Percentiles rank a stretch among this genome's conserved stretches.
phyloP scores from a whole-genome alignment of 2,329 filamentous ascomycete species.

The Dothideomycetes sp. region DNA sequence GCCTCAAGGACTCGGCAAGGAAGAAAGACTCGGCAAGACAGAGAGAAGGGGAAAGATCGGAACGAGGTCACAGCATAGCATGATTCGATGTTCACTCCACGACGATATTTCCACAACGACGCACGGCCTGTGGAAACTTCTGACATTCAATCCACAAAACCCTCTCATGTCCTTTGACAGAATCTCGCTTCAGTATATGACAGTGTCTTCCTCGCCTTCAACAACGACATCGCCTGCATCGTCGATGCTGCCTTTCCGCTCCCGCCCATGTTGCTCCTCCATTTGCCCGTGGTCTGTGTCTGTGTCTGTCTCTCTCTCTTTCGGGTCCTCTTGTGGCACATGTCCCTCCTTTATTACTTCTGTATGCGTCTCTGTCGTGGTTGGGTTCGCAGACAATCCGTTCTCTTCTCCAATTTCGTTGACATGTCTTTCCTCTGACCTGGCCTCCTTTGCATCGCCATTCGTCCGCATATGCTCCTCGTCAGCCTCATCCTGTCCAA shows the following conservation, averaged over 20 bases:
- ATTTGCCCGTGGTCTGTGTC: slow-evolving; percentile 3
- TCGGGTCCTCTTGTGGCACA: slow-evolving; percentile 11
- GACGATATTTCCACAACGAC: no score
- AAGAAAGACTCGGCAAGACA: slow-evolving; percentile 7
- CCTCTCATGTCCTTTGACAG: no score
- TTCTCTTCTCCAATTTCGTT: background rate
- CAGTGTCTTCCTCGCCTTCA: slow-evolving; percentile 78
- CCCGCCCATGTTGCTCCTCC: slow-evolving; percentile 14
- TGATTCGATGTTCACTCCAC: no score
- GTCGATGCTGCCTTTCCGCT: slow-evolving; percentile 33
- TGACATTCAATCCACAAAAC: no score
- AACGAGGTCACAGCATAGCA: no score
- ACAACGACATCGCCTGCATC: slow-evolving; percentile 65
- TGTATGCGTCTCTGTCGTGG: background rate
- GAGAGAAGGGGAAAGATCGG: slow-evolving; percentile 2
- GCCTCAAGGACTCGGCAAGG: slow-evolving; percentile 9
- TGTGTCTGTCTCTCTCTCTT: background rate
- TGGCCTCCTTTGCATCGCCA: no score
- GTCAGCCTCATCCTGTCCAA: background rate
- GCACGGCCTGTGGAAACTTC: no score
- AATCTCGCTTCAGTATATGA: slow-evolving; percentile 60
- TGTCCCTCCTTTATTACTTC: background rate
- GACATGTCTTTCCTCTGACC: background rate
- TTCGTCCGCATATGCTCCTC: no score
- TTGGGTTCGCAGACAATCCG: background rate